Evolutionary conservation across 306 rosid genomes (phyloP).

Genomic region (Spatholobus suberectus): DNA sequence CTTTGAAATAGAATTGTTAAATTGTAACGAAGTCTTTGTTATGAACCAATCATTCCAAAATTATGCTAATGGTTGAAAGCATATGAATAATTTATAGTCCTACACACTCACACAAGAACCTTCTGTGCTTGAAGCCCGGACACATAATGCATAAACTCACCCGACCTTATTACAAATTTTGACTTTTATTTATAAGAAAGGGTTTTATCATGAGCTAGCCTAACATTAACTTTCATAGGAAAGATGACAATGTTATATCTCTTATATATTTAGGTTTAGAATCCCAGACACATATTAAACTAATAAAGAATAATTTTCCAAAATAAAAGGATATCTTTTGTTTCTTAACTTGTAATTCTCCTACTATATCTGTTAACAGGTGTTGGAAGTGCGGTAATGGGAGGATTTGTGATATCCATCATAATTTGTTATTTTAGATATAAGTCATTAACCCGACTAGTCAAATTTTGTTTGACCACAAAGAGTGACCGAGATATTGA

Average conservation of each 20-base stretch:
- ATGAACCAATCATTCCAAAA: neutral
- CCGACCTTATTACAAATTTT: neutral
- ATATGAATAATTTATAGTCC: neutral
- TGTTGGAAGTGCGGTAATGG: neutral
- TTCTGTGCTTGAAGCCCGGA: neutral
- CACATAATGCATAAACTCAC: neutral
- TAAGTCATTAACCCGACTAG: neutral
- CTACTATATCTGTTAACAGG: neutral
- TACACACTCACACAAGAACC: neutral
- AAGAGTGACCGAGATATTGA: slow-evolving; percentile 34
- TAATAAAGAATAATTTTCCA: neutral
- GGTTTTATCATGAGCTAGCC: neutral
- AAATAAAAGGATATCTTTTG: neutral
- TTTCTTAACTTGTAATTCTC: neutral
- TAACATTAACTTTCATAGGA: neutral
- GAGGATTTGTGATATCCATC: neutral
- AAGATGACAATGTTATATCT: neutral
- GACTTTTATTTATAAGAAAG: neutral
- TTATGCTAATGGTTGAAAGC: neutral
- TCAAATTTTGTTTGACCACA: neutral
- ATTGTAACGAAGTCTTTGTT: neutral
- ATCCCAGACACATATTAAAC: neutral
- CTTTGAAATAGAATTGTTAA: neutral
- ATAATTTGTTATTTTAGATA: neutral
- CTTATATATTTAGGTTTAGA: too few species aligned